phyloP scores from a whole-genome alignment of 495 filamentous ascomycete species.

The Hamigera avellanea region DNA sequence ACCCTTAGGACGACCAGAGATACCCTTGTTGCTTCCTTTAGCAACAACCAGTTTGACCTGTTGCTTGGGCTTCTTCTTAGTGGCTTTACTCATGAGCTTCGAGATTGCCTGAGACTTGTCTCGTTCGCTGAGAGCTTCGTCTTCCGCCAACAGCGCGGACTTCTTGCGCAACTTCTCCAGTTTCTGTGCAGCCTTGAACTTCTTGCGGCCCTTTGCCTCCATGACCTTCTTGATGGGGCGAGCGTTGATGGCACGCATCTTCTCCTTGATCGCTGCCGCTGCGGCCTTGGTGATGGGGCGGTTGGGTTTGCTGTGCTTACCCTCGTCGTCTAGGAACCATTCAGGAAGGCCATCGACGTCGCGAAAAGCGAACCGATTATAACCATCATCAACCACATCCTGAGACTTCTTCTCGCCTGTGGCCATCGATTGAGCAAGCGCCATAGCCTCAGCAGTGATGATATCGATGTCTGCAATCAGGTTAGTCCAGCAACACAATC shows the following conservation, averaged over 20 bases:
- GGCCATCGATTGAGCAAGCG: constrained; percentile 85
- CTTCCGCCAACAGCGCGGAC: constrained; percentile 71
- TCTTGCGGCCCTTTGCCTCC: constrained; percentile 91
- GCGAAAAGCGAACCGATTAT: constrained; percentile 84
- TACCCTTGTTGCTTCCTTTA: constrained; percentile 70
- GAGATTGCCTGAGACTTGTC: constrained; percentile 84
- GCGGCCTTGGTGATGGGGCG: constrained; percentile 84
- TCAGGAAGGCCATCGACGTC: constrained; percentile 90
- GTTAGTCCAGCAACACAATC: constrained; percentile 16
- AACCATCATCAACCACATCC: constrained; percentile 79
- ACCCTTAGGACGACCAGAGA: constrained; percentile 64
- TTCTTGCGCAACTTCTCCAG: constrained; percentile 95
- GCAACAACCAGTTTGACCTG: constrained; percentile 87
- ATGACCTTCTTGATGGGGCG: constrained; percentile 98
- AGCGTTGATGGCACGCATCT: constrained; percentile 85
- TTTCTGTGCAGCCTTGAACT: constrained; percentile 81
- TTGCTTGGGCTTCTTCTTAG: constrained; percentile 74
- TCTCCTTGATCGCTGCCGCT: constrained; percentile 89
- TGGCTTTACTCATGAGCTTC: constrained; percentile 68
- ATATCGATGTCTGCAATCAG: constrained; percentile 74
- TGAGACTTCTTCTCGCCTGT: constrained; percentile 66
- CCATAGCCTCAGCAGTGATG: constrained; percentile 98
- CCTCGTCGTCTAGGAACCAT: constrained; percentile 95
- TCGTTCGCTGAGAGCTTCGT: constrained; percentile 84
- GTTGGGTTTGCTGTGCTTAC: constrained; percentile 66